These are phyloP conservation scores for Cystobasidium pallidum DNA, from an alignment of 1,284 basidiomycete species.

Conservation along the genomic window DNA sequence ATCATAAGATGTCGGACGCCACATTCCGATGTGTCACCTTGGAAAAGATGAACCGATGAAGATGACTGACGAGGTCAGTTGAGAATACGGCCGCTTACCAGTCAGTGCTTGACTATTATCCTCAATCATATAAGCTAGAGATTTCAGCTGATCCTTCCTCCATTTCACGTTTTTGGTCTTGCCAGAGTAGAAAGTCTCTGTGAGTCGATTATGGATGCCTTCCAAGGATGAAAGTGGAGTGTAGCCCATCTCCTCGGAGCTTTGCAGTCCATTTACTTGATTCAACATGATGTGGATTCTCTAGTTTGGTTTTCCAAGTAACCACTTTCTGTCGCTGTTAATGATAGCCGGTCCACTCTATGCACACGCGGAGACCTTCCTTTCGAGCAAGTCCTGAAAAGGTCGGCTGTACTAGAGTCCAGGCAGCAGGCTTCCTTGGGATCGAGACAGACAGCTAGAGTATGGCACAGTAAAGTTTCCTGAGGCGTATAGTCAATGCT, in stretches of 20 bases:
- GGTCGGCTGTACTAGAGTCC: no score
- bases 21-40: not conserved
- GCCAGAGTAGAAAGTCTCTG: constrained; percentile 62
- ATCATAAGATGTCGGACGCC: not conserved
- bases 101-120: constrained; percentile 64
- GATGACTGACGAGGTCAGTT: no score
- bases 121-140: constrained; percentile 66
- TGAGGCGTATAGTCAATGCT: no score
- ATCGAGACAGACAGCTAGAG: no score
- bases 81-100: constrained; percentile 22
- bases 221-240: constrained; percentile 25
- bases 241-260: constrained; percentile 17
- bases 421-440: no score
- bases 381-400: no score
- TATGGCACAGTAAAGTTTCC: no score
- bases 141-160: constrained; percentile 67
- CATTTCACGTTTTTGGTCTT: constrained; percentile 64
- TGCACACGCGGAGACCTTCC: not conserved
- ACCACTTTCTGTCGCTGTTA: not conserved
- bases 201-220: constrained; percentile 59
- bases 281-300: not conserved
- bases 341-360: not conserved
- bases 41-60: no score
- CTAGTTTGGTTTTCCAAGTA: not conserved
- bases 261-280: not conserved